These are phyloP conservation scores for Aspergillus arachidicola DNA, from an alignment of 2,329 filamentous ascomycete genomes.

Conservation along the genomic window DNA sequence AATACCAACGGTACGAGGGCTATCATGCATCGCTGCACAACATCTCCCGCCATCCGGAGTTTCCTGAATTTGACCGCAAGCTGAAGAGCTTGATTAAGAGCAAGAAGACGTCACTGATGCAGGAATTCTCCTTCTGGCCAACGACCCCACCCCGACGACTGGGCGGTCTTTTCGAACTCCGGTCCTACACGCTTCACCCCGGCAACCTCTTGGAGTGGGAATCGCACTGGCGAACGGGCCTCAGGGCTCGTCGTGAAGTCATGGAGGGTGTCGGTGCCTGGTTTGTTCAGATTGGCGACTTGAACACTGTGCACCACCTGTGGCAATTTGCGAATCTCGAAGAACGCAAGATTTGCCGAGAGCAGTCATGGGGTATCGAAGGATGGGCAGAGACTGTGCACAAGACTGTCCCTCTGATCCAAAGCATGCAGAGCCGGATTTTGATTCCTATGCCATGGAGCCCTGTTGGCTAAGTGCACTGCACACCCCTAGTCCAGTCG, in stretches of 20 bases:
- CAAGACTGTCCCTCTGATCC: slow-evolving; percentile 96
- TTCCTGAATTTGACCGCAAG: slow-evolving; percentile 78
- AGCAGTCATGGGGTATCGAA: slow-evolving; percentile 93
- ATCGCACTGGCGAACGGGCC: slow-evolving; percentile 91
- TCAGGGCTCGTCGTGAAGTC: slow-evolving; percentile 88
- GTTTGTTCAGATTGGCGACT: slow-evolving; percentile 97
- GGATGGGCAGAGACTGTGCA: slow-evolving; percentile 98
- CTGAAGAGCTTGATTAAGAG: slow-evolving; percentile 81
- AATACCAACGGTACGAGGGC: slow-evolving; percentile 95
- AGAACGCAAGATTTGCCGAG: slow-evolving; percentile 83
- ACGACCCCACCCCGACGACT: slow-evolving; percentile 87
- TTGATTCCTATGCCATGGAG: slow-evolving; percentile 96
- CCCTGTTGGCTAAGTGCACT: slow-evolving; percentile 68
- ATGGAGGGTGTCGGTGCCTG: slow-evolving; percentile 99
- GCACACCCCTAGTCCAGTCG: background rate
- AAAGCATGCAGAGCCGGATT: slow-evolving; percentile 93
- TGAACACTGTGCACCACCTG: slow-evolving; percentile 96
- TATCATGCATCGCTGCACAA: slow-evolving; percentile 90
- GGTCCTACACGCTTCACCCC: slow-evolving; percentile 93
- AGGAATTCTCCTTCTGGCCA: slow-evolving; percentile 99
- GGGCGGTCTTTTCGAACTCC: slow-evolving; percentile 91
- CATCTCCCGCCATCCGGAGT: slow-evolving; percentile 82
- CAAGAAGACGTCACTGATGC: slow-evolving; percentile 92
- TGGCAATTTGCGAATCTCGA: slow-evolving; percentile 99
- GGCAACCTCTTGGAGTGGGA: slow-evolving; percentile 98